Evolutionary conservation across 2,329 filamentous ascomycete species (phyloP), one percentile per base, ranked within the genome.

Genomic region (Xylaria sp.): DNA sequence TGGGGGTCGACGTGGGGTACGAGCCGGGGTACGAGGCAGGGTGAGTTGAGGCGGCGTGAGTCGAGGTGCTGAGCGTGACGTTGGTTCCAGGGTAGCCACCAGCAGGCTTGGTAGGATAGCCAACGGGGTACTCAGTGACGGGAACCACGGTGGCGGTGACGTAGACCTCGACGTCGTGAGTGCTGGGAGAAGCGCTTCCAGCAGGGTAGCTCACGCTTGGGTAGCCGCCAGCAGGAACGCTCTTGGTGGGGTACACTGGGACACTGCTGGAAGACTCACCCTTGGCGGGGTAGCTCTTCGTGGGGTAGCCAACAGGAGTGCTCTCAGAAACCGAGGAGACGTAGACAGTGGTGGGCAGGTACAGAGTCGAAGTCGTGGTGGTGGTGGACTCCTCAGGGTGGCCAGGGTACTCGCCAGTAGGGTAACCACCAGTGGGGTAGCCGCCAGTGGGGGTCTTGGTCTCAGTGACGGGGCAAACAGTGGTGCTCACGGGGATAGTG

Each of bases 131-230:
- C 55, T 37, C 59, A 19, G 67, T 66, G 46, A 67, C 51, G 21
- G 70, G 71, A 5, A 69, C 60, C 4, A 69, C 66, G 10, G 65
- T 68, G 9, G 67, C 69, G 9, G 70, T 72, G 29, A 68, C 55
- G 53, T 58, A 55, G n/a, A 68, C 67, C 44, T 64, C 53, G 29
- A 60, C 54, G 10, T 58, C 58, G 51, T 44, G 66, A 60, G 27
- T 67, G 52, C 47, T 57, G 48, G 61, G 48, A 38, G 57, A 47
- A 35, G 61, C 49, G 37, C 49, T 53, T 3, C 43, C 59, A 23
- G 29, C 54, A 25, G 62, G 64, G 44, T 62, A 64, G 41, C 23
- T 58, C 57, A 43, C 51, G 23, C n/a, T n/a, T n/a, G n/a, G n/a
- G 41, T 53, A 44, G 15, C 40, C 21, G 3, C 23, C 48, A 40